A percentile compares a stretch with the other conserved stretches of the same genome.
phyloP scores from a whole-genome alignment of 768 basidiomycete species.

The Heimioporus sp. region DNA sequence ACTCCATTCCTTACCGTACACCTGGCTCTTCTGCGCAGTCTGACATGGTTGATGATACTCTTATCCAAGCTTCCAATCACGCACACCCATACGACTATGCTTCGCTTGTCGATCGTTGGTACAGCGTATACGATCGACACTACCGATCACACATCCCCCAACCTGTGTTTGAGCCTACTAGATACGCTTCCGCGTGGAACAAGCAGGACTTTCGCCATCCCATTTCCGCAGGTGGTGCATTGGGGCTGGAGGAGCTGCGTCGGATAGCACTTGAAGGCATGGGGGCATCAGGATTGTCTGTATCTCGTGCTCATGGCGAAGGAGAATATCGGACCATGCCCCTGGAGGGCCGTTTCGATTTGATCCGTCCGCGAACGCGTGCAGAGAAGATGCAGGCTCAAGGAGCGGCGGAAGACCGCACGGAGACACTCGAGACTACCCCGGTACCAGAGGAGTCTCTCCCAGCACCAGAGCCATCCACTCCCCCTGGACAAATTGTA shows the following conservation, averaged over 20 bases:
- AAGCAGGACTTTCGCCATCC: constrained; percentile 19
- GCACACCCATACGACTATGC: constrained; percentile 70
- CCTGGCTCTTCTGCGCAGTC: constrained; percentile 45
- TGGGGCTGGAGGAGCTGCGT: constrained; percentile 43
- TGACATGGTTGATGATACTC: constrained; percentile 30
- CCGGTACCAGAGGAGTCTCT: constrained; percentile 3
- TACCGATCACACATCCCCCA: constrained; percentile 60
- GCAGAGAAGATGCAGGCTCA: constrained; percentile 17
- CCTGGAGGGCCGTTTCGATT: constrained; percentile 82
- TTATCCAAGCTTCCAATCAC: constrained; percentile 8
- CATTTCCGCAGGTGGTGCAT: constrained; percentile 17
- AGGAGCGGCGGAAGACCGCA: background rate
- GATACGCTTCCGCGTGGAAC: constrained; percentile 79
- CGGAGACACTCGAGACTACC: constrained; percentile 19
- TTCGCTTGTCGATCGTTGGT: constrained; percentile 89
- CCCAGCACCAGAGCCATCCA: constrained; percentile 26
- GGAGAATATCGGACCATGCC: constrained; percentile 83
- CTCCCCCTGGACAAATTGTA: constrained; percentile 36
- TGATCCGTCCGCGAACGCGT: constrained; percentile 55
- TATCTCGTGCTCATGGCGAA: constrained; percentile 37
- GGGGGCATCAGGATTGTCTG: constrained; percentile 10
- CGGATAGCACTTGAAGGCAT: constrained; percentile 32
- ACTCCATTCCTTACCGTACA: constrained; percentile 64
- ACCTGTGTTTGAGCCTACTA: constrained; percentile 49
- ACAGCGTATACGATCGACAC: constrained; percentile 82